Evolutionary conservation across 129 eudicot species (phyloP), one percentile per base, ranked within the genome.

Genomic region (Artemisia argyi): DNA sequence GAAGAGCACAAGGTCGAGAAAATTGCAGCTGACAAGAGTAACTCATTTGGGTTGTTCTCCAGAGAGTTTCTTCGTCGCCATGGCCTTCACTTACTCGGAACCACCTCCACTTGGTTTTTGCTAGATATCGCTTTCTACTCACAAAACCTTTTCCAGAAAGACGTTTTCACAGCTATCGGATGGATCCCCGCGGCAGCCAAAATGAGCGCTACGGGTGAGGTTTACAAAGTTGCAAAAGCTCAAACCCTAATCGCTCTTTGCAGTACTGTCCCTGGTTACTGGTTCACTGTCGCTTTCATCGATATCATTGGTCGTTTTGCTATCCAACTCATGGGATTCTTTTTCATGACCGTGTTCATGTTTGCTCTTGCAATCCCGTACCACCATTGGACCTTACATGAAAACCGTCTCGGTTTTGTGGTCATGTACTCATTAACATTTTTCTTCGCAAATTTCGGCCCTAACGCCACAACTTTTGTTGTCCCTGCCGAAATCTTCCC

Each of bases 401-500:
- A 52, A 11, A 65, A 86, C 61, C 74, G 82, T 0, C 59, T 86
- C 0, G 89, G 91, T 1, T 89, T 89, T 28, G 75, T 89, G n/a
- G 65, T 86, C 26, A 83, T 89, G 81, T 89, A 89, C 72, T 75
- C 89, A 0, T 63, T 89, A 1, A 89, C 96, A 0, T 89, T 89
- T 46, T 89, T 89, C 79, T 89, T 86, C 14, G 77, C 91, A 11
- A 89, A 89, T 39, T 89, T 89, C 11, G 96, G 96, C 52, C 96
- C 96, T 0, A 89, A 89, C 20, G 89, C 96, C 4, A 89, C 96
- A 30, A 89, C 96, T 2, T 88, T 88, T 18, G 89, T 88, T 0
- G 96, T 88, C 32, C 96, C 96, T 0, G 96, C 96, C 0, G 96
- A 88, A 75, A 88, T 88, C 35, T 88, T 88, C 68, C 96, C 96